Evolutionary conservation across 176 grass and related monocot species (phyloP).

Genomic region (Coix lacrymajobi): DNA sequence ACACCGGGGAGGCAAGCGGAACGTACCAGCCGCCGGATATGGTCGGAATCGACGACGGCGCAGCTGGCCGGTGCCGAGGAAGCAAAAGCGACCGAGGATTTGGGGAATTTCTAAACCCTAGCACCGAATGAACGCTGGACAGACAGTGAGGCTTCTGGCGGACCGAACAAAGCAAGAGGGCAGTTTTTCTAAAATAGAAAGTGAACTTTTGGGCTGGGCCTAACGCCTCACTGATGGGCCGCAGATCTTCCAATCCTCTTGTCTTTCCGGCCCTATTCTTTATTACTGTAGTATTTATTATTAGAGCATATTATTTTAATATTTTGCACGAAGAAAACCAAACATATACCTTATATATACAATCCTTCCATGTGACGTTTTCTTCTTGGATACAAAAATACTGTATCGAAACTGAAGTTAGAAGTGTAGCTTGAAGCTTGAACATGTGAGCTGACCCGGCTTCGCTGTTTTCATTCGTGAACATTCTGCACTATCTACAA

Average conservation of each 20-base stretch:
- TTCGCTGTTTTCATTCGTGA: too few relatives aligned
- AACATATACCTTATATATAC: not conserved
- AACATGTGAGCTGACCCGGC: too few relatives aligned
- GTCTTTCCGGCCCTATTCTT: too few relatives aligned
- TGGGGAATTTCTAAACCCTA: not conserved
- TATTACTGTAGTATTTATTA: too few relatives aligned
- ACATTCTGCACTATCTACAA: too few relatives aligned
- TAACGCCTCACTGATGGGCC: not conserved
- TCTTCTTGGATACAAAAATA: not conserved
- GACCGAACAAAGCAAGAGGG: too few relatives aligned
- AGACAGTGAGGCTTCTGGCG: too few relatives aligned
- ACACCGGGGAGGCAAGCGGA: not conserved
- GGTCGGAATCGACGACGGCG: not conserved
- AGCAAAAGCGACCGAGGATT: not conserved
- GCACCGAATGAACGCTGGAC: not conserved
- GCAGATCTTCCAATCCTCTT: not conserved
- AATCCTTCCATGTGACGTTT: not conserved
- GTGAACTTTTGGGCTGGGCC: not conserved
- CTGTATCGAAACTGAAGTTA: not conserved
- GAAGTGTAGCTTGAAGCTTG: too few relatives aligned
- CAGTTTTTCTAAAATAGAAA: too few relatives aligned
- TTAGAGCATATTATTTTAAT: not conserved
- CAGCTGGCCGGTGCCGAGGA: not conserved
- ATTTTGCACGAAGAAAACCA: not conserved
- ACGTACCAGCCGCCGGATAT: not conserved